Evolutionary conservation across 805 yeast species (phyloP).

Genomic region (Deakozyma indianensis): DNA sequence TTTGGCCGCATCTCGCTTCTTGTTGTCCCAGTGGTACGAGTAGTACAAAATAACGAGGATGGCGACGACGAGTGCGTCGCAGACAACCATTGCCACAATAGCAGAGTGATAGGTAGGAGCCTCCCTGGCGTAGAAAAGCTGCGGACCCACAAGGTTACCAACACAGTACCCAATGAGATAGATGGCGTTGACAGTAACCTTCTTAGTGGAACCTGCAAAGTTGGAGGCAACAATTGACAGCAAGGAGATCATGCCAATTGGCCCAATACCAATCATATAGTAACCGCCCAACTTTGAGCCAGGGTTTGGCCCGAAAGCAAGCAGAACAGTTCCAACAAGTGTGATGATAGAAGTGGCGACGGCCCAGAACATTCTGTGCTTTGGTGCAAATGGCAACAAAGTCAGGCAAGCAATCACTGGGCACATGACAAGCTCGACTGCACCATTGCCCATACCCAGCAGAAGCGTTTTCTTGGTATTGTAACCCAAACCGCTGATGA

Average conservation of each 20-base stretch:
- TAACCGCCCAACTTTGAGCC: slow-evolving; percentile 28
- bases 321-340: slow-evolving; percentile 27
- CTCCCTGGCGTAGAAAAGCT: slow-evolving; percentile 32
- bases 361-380: slow-evolving; percentile 20
- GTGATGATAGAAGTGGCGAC: slow-evolving; percentile 36
- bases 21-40: slow-evolving; percentile 25
- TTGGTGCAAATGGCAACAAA: slow-evolving; percentile 4
- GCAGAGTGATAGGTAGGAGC: background rate
- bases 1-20: slow-evolving; percentile 21
- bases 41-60: slow-evolving; percentile 14
- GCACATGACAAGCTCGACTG: slow-evolving; percentile 19
- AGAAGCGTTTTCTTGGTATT: slow-evolving; percentile 20
- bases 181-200: slow-evolving; percentile 33
- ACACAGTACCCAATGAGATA: slow-evolving; percentile 46
- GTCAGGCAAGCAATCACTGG: slow-evolving; percentile 8
- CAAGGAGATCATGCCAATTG: slow-evolving; percentile 17
- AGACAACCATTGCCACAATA: background rate
- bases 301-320: slow-evolving; percentile 28
- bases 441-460: slow-evolving; percentile 33
- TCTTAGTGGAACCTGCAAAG: slow-evolving; percentile 41
- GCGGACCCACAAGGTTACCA: slow-evolving; percentile 56
- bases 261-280: slow-evolving; percentile 16
- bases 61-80: slow-evolving; percentile 15
- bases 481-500: slow-evolving; percentile 9
- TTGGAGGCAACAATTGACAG: slow-evolving; percentile 25